Conservation (phyloP, 2,329 filamentous ascomycete genomes). For the Colletotrichum chlorophyti region DNA sequence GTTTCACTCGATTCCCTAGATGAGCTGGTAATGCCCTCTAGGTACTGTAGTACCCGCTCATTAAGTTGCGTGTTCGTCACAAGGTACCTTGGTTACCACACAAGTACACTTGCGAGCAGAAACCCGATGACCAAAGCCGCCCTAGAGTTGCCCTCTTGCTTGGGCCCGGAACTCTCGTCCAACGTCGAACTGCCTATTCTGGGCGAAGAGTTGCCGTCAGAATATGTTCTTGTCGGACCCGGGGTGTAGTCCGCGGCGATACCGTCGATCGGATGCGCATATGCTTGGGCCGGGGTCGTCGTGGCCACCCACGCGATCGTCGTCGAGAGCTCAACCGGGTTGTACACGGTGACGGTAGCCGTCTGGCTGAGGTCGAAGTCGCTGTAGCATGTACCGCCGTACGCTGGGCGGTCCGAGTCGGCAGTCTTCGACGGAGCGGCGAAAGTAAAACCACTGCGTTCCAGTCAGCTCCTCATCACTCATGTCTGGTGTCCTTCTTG, state of each 20-base stretch:
- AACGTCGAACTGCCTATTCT: neutral
- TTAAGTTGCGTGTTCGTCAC: too few relatives aligned
- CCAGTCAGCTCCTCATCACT: neutral
- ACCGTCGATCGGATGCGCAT: slow-evolving; percentile 24
- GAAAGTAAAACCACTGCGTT: slow-evolving; percentile 18
- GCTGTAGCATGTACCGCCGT: slow-evolving; percentile 26
- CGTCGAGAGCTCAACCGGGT: slow-evolving; percentile 15
- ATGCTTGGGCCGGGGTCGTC: slow-evolving; percentile 23
- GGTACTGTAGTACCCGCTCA: too few relatives aligned
- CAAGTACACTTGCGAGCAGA: slow-evolving; percentile 16
- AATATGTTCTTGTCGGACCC: too few relatives aligned
- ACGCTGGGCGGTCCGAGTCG: slow-evolving; percentile 19
- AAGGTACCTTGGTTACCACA: too few relatives aligned
- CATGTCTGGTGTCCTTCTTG: neutral
- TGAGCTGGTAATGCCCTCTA: too few relatives aligned
- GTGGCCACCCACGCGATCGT: slow-evolving; percentile 20
- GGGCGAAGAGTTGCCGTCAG: neutral
- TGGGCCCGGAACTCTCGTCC: slow-evolving; percentile 11
- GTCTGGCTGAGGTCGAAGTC: slow-evolving; percentile 21
- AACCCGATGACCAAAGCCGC: slow-evolving; percentile 9
- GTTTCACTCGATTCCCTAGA: too few relatives aligned
- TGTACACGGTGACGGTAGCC: slow-evolving; percentile 26
- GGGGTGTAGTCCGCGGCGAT: slow-evolving; percentile 24
- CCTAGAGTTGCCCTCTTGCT: slow-evolving; percentile 16
- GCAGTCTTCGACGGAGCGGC: slow-evolving; percentile 7